Conservation (phyloP, 169 alveolate species). For the Fabrea salina region DNA sequence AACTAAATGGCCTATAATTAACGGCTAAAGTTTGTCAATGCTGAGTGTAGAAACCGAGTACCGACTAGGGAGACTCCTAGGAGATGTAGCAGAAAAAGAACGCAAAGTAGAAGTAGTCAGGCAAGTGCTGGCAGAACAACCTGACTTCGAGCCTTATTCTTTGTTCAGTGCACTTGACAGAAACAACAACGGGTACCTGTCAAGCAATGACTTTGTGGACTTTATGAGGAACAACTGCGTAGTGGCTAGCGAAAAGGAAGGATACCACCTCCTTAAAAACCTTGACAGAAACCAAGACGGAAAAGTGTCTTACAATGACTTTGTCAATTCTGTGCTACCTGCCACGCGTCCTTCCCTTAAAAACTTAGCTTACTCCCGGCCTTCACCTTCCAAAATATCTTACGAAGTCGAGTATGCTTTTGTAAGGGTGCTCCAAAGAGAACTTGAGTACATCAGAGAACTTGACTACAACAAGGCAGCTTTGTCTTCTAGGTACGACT, state of each 20-base stretch:
- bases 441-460: not conserved
- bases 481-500: not conserved
- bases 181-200: not conserved
- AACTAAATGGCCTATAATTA: not conserved
- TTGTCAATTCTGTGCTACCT: not conserved
- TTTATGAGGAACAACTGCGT: not conserved
- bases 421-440: not conserved
- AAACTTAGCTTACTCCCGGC: not conserved
- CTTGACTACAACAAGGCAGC: not conserved
- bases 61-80: slow-evolving; percentile 19
- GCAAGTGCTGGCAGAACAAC: not conserved
- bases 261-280: slow-evolving; percentile 30
- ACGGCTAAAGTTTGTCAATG: not conserved
- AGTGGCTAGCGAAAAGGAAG: not conserved
- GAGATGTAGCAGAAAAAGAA: slow-evolving; percentile 27
- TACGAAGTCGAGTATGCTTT: not conserved
- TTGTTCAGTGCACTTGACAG: slow-evolving; percentile 9
- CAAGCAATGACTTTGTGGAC: not conserved
- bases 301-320: slow-evolving; percentile 50
- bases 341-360: not conserved
- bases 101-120: not conserved
- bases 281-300: slow-evolving; percentile 59
- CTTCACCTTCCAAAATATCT: not conserved
- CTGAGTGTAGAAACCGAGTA: slow-evolving; percentile 27
- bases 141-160: not conserved